Conservation (phyloP, 139 green algal genomes). For the Chlamydomonas sp. region DNA sequence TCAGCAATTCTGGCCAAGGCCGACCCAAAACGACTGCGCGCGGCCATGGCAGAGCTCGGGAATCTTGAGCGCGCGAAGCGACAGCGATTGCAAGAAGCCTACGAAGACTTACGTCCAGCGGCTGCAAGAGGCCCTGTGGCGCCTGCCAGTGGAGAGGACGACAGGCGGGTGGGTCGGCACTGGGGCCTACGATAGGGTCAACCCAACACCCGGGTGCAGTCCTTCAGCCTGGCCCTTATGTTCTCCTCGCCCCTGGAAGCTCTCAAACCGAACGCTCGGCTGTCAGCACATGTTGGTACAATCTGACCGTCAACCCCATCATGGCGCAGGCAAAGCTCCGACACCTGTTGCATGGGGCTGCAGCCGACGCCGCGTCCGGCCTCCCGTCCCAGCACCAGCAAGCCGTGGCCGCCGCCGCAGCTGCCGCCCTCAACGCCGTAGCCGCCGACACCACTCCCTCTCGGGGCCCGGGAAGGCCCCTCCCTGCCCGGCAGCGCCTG, state of each 20-base stretch:
- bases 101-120: neutral
- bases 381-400: neutral
- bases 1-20: too few species aligned
- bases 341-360: neutral
- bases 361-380: neutral
- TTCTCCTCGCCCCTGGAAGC: too few species aligned
- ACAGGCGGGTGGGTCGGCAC: too few species aligned
- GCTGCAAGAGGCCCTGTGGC: neutral
- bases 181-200: neutral
- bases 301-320: too few species aligned
- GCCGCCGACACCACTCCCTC: neutral
- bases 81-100: neutral
- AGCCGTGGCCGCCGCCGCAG: neutral
- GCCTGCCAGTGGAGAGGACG: neutral
- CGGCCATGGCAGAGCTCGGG: neutral
- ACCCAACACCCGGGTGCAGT: neutral
- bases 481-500: neutral
- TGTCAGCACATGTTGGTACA: too few species aligned
- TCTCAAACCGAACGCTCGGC: too few species aligned
- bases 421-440: neutral
- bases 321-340: neutral
- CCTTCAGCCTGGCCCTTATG: neutral
- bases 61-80: constrained; percentile 16
- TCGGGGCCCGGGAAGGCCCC: neutral
- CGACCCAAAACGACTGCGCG: too few species aligned